Conservation (phyloP, 2,329 filamentous ascomycete genomes). For the Talaromyces sp. region DNA sequence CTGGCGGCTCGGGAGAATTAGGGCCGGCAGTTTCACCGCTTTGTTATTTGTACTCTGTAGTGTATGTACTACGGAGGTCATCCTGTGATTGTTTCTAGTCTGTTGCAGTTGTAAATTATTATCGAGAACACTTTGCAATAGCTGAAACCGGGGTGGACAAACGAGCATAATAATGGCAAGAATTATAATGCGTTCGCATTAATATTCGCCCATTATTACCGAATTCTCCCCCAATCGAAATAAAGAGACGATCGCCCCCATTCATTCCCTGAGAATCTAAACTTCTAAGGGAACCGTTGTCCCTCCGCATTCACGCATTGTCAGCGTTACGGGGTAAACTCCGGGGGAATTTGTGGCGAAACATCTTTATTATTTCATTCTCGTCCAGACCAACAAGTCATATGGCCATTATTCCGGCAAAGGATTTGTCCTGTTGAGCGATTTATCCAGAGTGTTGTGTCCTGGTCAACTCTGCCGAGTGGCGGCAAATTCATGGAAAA, state of each 20-base stretch:
- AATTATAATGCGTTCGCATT: too few species aligned
- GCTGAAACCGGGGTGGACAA: neutral
- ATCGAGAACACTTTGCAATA: too few species aligned
- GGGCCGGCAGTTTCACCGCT: neutral
- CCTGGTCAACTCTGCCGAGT: neutral
- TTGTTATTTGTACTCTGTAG: neutral
- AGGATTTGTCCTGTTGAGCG: neutral
- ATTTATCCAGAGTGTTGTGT: neutral
- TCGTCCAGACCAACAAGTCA: neutral
- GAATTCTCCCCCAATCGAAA: neutral
- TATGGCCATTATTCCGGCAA: neutral
- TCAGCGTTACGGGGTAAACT: neutral
- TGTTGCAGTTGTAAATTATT: too few species aligned
- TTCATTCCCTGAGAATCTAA: neutral
- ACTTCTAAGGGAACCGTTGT: too few species aligned
- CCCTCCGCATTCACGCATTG: neutral
- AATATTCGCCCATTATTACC: too few species aligned
- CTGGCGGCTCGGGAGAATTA: neutral
- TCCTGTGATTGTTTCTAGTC: too few species aligned
- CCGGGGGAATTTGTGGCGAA: neutral
- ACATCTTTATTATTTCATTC: neutral
- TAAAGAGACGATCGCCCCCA: neutral
- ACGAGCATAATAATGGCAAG: neutral
- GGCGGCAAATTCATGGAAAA: neutral
- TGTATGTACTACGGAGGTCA: too few species aligned